phyloP scores from a whole-genome alignment of 2,329 filamentous ascomycete species.

The Fusarium sp. region DNA sequence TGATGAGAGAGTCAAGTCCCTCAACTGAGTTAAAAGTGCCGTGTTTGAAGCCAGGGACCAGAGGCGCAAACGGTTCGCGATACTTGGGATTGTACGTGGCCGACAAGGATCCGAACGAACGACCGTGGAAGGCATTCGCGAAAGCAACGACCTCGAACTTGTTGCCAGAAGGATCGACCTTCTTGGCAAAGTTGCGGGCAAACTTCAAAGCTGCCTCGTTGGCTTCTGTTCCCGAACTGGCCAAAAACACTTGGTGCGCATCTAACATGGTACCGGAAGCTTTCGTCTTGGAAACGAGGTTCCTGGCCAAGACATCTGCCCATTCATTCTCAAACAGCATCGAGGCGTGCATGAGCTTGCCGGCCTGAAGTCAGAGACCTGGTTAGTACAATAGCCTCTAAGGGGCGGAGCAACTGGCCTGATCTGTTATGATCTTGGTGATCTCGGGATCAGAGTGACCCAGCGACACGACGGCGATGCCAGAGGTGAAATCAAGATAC shows the following conservation, averaged over 20 bases:
- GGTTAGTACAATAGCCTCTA: neutral
- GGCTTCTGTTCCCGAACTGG: constrained; percentile 7
- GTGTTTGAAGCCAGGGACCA: constrained; percentile 7
- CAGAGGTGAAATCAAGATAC: constrained; percentile 9
- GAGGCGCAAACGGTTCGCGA: constrained; percentile 1
- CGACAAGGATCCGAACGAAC: constrained; percentile 6
- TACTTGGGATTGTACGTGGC: constrained; percentile 11
- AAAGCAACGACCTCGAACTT: constrained; percentile 5
- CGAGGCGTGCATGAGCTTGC: constrained; percentile 8
- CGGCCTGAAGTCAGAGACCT: neutral
- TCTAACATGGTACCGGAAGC: constrained; percentile 6
- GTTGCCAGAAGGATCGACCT: neutral
- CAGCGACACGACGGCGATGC: constrained; percentile 1
- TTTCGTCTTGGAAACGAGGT: constrained; percentile 2
- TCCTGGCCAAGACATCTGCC: constrained; percentile 1
- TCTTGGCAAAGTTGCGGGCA: constrained; percentile 2
- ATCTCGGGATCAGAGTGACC: constrained; percentile 4
- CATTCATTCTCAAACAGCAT: constrained; percentile 13
- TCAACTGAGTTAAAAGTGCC: constrained; percentile 1
- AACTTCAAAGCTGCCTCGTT: constrained; percentile 12
- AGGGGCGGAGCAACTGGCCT: neutral
- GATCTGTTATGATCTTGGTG: constrained; percentile 1
- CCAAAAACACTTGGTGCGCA: constrained; percentile 5
- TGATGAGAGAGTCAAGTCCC: constrained; percentile 4
- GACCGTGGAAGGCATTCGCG: constrained; percentile 5